phyloP scores from a whole-genome alignment of 2,329 filamentous ascomycete genomes.

The Corinectria fuckeliana region DNA sequence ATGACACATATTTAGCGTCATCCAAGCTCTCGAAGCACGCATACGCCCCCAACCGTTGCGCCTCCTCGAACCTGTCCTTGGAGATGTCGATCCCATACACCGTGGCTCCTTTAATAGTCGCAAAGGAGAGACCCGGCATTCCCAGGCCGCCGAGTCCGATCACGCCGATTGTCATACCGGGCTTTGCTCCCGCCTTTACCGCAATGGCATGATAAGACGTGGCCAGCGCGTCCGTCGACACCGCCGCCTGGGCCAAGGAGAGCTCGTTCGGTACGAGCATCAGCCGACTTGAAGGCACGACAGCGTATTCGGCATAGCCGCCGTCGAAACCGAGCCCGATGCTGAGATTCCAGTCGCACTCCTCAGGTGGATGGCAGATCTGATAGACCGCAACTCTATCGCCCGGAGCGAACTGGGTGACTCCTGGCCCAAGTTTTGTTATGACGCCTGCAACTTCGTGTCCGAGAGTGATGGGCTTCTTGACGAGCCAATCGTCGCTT shows the following conservation, averaged over 20 bases:
- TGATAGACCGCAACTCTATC: slow-evolving; percentile 8
- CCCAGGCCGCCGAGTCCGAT: slow-evolving; percentile 13
- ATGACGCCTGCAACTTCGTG: slow-evolving; percentile 16
- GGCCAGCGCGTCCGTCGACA: slow-evolving; percentile 10
- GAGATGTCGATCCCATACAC: slow-evolving; percentile 16
- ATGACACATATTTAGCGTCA: not conserved
- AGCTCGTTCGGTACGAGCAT: slow-evolving; percentile 5
- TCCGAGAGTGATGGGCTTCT: slow-evolving; percentile 11
- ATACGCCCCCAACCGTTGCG: not conserved
- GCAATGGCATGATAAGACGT: slow-evolving; percentile 9
- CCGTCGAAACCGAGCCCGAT: slow-evolving; percentile 14
- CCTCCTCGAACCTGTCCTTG: slow-evolving; percentile 5
- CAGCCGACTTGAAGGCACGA: not conserved
- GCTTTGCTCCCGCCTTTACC: not conserved
- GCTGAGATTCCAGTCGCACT: not conserved
- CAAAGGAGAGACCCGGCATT: slow-evolving; percentile 1
- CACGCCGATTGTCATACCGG: not conserved
- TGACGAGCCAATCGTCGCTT: not conserved
- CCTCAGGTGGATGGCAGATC: not conserved
- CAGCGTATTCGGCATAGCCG: slow-evolving; percentile 9
- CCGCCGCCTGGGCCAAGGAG: slow-evolving; percentile 8
- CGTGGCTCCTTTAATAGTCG: not conserved
- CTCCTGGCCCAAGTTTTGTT: not conserved
- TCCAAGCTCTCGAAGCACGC: not conserved
- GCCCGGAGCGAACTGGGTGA: not conserved